Conservation (phyloP, 1,139 yeast genomes). For the Protomyces lactucae-debilis region DNA sequence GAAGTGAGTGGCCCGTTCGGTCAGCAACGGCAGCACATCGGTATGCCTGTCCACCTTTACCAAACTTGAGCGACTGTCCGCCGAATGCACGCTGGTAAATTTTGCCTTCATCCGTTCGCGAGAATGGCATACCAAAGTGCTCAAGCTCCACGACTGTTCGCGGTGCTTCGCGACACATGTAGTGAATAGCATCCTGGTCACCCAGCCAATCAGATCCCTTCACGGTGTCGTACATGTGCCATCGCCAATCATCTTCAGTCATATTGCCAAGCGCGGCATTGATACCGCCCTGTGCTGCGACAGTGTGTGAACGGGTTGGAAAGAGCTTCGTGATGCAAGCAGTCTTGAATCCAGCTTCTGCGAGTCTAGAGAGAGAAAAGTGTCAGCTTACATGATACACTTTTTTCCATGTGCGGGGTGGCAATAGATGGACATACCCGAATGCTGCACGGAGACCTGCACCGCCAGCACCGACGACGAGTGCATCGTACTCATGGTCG, state of each 20-base stretch:
- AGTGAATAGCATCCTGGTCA: conserved; percentile 98
- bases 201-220: conserved; percentile 99
- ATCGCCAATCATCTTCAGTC: conserved; percentile 98
- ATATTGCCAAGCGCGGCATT: conserved; percentile 95
- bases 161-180: conserved; percentile 98
- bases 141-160: conserved; percentile 92
- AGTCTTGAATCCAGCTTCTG: conserved; percentile 94
- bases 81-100: conserved; percentile 99
- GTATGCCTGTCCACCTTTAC: conserved; percentile 99
- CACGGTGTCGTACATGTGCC: conserved; percentile 91
- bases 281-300: conserved; percentile 99
- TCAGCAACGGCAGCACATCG: conserved; percentile 99
- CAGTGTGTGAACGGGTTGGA: conserved; percentile 98
- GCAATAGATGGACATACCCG: conserved; percentile 25
- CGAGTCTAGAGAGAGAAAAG: conserved; percentile 54
- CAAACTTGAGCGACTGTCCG: conserved; percentile 92
- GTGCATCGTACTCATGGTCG: conserved; percentile 96
- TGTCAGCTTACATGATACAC: neutral
- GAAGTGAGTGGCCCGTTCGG: conserved; percentile 96
- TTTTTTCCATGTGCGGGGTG: neutral
- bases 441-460: conserved; percentile 98
- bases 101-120: conserved; percentile 94
- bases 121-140: conserved; percentile 97
- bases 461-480: conserved; percentile 98
- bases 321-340: conserved; percentile 96